Percentiles rank a stretch among this genome's conserved stretches.
These are phyloP conservation scores for Nepenthes mirabilis DNA, from an alignment of 148 eudicot species.

Conservation along the genomic window DNA sequence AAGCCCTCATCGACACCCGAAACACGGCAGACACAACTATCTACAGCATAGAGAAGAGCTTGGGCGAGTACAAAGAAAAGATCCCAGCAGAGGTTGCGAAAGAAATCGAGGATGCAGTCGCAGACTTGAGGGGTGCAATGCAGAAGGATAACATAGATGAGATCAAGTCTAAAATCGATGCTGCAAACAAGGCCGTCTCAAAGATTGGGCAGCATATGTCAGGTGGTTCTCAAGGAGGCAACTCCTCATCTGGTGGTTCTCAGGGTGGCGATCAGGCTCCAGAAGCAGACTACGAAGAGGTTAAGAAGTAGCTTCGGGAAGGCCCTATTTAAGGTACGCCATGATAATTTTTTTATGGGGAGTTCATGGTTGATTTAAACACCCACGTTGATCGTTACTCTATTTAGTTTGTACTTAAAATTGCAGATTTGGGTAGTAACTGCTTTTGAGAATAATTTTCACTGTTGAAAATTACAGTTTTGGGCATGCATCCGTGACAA, in stretches of 20 bases:
- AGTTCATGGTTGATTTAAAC: background rate
- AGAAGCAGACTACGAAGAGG: slow-evolving; percentile 94
- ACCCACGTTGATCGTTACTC: background rate
- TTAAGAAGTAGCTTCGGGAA: slow-evolving; percentile 41
- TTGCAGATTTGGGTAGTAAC: too few relatives aligned
- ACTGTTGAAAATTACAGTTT: too few relatives aligned
- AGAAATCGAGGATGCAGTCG: slow-evolving; percentile 62
- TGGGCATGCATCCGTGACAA: too few relatives aligned
- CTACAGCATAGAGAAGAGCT: slow-evolving; percentile 80
- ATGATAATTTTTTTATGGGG: background rate
- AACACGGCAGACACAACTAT: slow-evolving; percentile 82
- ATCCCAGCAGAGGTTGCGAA: slow-evolving; percentile 57
- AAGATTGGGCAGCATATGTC: slow-evolving; percentile 95
- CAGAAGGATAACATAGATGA: slow-evolving; percentile 52
- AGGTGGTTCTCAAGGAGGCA: slow-evolving; percentile 29
- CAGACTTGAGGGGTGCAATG: slow-evolving; percentile 63
- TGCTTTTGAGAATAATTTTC: too few relatives aligned
- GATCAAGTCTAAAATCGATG: slow-evolving; percentile 69
- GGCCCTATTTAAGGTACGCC: background rate
- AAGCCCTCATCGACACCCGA: slow-evolving; percentile 57
- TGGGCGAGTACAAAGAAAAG: slow-evolving; percentile 74
- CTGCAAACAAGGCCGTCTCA: slow-evolving; percentile 77
- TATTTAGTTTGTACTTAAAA: too few relatives aligned
- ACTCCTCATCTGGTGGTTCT: slow-evolving; percentile 29
- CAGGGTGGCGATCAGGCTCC: slow-evolving; percentile 59